Percentiles rank a stretch among this genome's conserved stretches.
Evolutionary conservation across 1,139 yeast genomes (phyloP).

Genomic region (Scheffersomyces insectosa): DNA sequence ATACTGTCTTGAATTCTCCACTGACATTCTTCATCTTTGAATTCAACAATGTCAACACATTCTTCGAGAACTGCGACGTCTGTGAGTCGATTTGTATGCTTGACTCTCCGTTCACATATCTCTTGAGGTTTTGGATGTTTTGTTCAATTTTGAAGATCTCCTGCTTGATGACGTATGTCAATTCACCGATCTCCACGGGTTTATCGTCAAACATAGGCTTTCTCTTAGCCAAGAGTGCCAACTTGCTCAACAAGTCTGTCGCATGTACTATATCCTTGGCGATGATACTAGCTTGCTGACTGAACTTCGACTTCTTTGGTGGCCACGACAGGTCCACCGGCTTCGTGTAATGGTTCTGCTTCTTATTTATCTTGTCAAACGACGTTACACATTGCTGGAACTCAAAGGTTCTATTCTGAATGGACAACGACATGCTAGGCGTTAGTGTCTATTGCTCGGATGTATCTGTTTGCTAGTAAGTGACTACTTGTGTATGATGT

Average conservation of each 20-base stretch:
- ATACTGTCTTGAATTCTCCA: conserved; percentile 85
- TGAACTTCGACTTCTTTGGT: conserved; percentile 64
- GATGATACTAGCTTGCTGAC: conserved; percentile 75
- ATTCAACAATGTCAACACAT: conserved; percentile 82
- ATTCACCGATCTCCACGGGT: conserved; percentile 90
- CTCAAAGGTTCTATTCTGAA: conserved; percentile 82
- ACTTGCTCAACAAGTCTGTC: conserved; percentile 77
- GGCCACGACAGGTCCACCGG: conserved; percentile 8
- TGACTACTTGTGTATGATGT: not conserved
- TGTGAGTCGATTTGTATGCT: conserved; percentile 56
- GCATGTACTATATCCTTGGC: conserved; percentile 89
- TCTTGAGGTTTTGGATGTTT: conserved; percentile 66
- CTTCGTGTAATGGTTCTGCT: conserved; percentile 16
- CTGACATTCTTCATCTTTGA: conserved; percentile 90
- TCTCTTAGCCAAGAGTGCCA: conserved; percentile 81
- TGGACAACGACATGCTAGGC: conserved; percentile 25
- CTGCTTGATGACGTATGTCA: conserved; percentile 90
- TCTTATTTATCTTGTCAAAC: conserved; percentile 58
- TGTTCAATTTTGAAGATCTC: conserved; percentile 87
- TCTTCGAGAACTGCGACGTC: conserved; percentile 71
- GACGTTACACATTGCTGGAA: conserved; percentile 83
- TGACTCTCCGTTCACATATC: conserved; percentile 49
- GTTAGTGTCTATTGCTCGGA: not conserved
- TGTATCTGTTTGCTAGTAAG: not conserved
- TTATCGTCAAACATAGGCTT: conserved; percentile 94